These are phyloP conservation scores for Marasmius sp. DNA, from an alignment of 1,284 basidiomycete species.

Conservation along the genomic window DNA sequence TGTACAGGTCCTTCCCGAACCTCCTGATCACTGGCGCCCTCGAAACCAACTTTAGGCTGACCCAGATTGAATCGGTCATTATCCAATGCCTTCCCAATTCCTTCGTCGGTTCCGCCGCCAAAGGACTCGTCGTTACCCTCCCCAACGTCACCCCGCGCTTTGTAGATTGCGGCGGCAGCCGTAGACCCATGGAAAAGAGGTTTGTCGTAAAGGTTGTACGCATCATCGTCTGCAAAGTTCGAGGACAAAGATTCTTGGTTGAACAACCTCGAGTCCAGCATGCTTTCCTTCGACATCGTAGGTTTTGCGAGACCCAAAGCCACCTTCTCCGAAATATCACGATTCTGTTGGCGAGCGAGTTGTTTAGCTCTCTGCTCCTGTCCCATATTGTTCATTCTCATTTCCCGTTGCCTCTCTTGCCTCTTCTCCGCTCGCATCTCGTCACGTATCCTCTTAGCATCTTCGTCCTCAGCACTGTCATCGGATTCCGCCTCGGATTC, in stretches of 20 bases:
- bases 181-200: conserved; percentile 95
- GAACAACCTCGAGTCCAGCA: conserved; percentile 96
- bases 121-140: conserved; percentile 88
- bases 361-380: conserved; percentile 94
- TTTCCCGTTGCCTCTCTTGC: conserved; percentile 92
- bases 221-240: conserved; percentile 89
- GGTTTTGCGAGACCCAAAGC: conserved; percentile 97
- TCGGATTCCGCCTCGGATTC: conserved; percentile 45
- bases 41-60: conserved; percentile 83
- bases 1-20: conserved; percentile 93
- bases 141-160: conserved; percentile 81
- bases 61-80: conserved; percentile 96
- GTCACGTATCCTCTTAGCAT: conserved; percentile 84
- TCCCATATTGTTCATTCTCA: conserved; percentile 99
- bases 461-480: conserved; percentile 77
- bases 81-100: conserved; percentile 84
- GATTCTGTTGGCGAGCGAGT: conserved; percentile 93
- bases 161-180: conserved; percentile 97
- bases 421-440: conserved; percentile 91
- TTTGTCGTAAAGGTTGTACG: conserved; percentile 92
- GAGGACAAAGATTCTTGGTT: conserved; percentile 88
- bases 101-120: conserved; percentile 93
- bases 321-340: conserved; percentile 99
- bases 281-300: conserved; percentile 90
- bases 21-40: conserved; percentile 83